Conservation (phyloP, 2,329 filamentous ascomycete species). For the Camptophora hylomeconis region DNA sequence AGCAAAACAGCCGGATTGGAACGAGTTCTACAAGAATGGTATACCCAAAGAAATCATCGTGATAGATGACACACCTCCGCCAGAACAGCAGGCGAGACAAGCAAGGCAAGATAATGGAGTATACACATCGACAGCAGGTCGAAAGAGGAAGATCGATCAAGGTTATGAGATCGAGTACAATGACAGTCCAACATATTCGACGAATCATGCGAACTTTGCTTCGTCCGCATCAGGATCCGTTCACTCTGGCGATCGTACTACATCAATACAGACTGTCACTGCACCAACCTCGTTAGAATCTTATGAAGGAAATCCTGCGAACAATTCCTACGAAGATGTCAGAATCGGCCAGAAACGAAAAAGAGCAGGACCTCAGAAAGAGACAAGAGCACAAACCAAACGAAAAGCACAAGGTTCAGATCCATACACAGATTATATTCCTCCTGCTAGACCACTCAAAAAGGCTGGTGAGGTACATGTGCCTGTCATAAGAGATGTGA, state of each 20-base stretch:
- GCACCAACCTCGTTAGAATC: constrained; percentile 78
- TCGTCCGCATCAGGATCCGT: constrained; percentile 57
- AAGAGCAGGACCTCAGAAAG: constrained; percentile 60
- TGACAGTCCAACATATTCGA: constrained; percentile 56
- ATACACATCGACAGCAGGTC: constrained; percentile 31
- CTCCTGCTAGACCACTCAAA: constrained; percentile 75
- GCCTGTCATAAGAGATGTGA: constrained; percentile 46
- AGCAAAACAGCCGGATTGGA: constrained; percentile 58
- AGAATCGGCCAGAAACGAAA: constrained; percentile 79
- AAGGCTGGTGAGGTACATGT: constrained; percentile 72
- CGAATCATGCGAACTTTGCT: constrained; percentile 57
- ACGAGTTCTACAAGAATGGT: constrained; percentile 69
- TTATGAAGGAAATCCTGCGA: constrained; percentile 35
- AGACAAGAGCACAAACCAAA: constrained; percentile 70
- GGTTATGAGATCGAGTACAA: constrained; percentile 62
- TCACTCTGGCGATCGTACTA: constrained; percentile 66
- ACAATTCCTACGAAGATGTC: constrained; percentile 52
- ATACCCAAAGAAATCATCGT: constrained; percentile 75
- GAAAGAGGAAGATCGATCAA: constrained; percentile 57
- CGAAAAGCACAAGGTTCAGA: constrained; percentile 61
- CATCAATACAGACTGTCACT: constrained; percentile 65
- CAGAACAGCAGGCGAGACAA: constrained; percentile 22
- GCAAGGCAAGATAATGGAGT: constrained; percentile 8
- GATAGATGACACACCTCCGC: constrained; percentile 59
- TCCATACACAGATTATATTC: constrained; percentile 66